Base-by-base conservation (phyloP, 2,329 filamentous ascomycete species). In the Microcyclosporella mali region DNA sequence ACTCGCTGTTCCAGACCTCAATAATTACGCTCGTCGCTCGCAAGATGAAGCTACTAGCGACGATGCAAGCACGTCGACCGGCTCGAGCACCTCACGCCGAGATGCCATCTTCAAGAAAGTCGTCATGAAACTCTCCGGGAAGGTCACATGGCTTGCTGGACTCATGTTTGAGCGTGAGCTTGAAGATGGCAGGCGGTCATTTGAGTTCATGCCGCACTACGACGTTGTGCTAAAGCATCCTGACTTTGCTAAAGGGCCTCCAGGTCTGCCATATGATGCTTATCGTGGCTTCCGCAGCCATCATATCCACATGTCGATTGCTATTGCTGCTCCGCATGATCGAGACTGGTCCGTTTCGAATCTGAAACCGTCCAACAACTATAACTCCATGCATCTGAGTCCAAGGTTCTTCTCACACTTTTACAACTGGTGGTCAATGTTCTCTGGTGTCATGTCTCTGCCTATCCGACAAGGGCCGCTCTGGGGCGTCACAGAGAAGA, bases 381-480 rank as follows among this genome's bases (percentile, higher is more conserved):
- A 98, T 71, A 98, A 98, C 61, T 88, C 90, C 0, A 85, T 97
- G 1, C 94, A 98, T 64, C 75, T 98, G 21, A 92, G 86, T 1
- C 92, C 92, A 4, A 82, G 89, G 7, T 95, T 98, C 71, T 98
- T 98, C 64, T 95, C 90, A 0, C 92, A 98, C 63, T 98, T 98
- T 72, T 97, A 89, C 69, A 81, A 82, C 44, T 98, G 92, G 92
- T 97, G 89, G 88, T 90, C 85, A 1, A 80, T 97, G 54, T 98
- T 98, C 66, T 88, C 88, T 7, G 89, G 90, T 1, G 85, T 90
- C 7, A 88, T 97, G 82, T 94, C 90, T 9, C 73, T 98, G 19
- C 94, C 92, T 9, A 84, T 98, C 44, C 86, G 92, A 1, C 94
- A 98, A 69, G 92, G 92, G 12, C 77, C 78, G 35, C 74, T 98